Percentiles rank a stretch among this genome's conserved stretches.
These are phyloP conservation scores for Neurospora crassa DNA, from an alignment of 2,329 filamentous ascomycete genomes.

Conservation along the genomic window DNA sequence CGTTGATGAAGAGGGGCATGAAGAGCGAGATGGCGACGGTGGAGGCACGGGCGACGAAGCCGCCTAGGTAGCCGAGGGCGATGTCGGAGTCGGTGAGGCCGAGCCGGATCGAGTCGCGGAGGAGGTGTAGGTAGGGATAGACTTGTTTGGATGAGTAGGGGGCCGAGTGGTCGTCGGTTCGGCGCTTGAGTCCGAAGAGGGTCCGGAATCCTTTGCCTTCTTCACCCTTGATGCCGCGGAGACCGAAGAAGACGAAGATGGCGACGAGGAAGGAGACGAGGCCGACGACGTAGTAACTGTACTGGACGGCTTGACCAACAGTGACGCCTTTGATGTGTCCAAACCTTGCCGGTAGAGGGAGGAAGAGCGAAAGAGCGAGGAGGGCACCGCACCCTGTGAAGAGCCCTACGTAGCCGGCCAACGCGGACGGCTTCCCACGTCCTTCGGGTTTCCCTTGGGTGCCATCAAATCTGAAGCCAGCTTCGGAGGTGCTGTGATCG, in stretches of 20 bases:
- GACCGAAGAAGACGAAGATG: constrained; percentile 66
- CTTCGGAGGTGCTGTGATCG: constrained; percentile 6
- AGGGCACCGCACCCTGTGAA: constrained; percentile 90
- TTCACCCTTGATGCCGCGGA: constrained; percentile 61
- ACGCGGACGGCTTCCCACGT: constrained; percentile 40
- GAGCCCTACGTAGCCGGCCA: constrained; percentile 84
- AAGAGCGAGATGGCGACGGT: constrained; percentile 94
- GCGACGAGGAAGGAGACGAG: constrained; percentile 62
- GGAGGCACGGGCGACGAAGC: constrained; percentile 88
- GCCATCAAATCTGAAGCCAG: background rate
- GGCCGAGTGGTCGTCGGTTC: constrained; percentile 6
- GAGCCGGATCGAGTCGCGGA: constrained; percentile 55
- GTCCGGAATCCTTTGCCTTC: constrained; percentile 63
- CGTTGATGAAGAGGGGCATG: constrained; percentile 85
- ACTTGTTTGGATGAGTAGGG: constrained; percentile 22
- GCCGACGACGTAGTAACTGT: constrained; percentile 84
- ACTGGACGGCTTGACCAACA: constrained; percentile 63
- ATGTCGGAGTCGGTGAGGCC: constrained; percentile 72
- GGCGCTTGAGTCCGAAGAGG: constrained; percentile 33
- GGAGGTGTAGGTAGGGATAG: constrained; percentile 49
- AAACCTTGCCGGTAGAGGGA: constrained; percentile 79
- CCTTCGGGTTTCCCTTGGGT: constrained; percentile 15
- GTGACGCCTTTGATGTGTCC: constrained; percentile 60
- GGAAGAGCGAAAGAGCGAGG: constrained; percentile 69
- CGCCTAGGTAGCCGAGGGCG: constrained; percentile 79